phyloP scores from a whole-genome alignment of 2,329 filamentous ascomycete genomes.

The Fusarium nurragi region DNA sequence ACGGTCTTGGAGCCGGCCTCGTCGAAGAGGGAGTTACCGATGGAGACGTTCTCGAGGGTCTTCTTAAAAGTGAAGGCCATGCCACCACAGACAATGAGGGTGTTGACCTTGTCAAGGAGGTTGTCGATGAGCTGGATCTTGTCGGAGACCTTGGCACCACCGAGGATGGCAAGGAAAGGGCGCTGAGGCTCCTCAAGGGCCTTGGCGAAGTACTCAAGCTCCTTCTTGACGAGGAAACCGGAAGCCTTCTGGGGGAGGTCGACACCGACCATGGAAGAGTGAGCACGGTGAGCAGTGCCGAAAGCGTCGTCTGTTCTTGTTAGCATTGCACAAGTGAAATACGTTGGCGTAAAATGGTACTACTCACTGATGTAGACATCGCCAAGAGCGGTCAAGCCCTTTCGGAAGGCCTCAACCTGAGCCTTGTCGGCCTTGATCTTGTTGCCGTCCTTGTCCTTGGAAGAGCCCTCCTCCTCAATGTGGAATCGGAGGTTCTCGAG shows the following conservation, averaged over 20 bases:
- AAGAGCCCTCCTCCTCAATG: conserved; percentile 96
- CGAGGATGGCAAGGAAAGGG: conserved; percentile 98
- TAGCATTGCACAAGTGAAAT: conserved; percentile 17
- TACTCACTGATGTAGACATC: conserved; percentile 94
- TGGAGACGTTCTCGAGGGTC: conserved; percentile 89
- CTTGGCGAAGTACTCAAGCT: conserved; percentile 99
- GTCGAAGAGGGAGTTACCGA: conserved; percentile 92
- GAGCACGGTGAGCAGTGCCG: conserved; percentile 95
- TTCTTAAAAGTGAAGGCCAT: conserved; percentile 99
- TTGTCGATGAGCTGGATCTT: conserved; percentile 99
- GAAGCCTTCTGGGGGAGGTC: conserved; percentile 96
- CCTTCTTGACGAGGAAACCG: conserved; percentile 99
- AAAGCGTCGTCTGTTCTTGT: conserved; percentile 85
- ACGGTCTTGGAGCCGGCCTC: conserved; percentile 95
- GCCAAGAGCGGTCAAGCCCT: conserved; percentile 91
- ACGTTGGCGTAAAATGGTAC: not conserved
- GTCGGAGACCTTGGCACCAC: conserved; percentile 97
- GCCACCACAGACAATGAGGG: conserved; percentile 92
- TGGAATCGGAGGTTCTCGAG: conserved; percentile 99
- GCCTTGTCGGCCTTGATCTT: conserved; percentile 98
- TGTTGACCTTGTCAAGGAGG: conserved; percentile 97
- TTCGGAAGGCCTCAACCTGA: conserved; percentile 92
- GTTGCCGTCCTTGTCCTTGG: conserved; percentile 92
- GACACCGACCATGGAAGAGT: conserved; percentile 99
- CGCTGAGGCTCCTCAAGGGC: conserved; percentile 92